Percentiles rank a stretch among this genome's conserved stretches.
phyloP scores from a whole-genome alignment of 2,329 filamentous ascomycete genomes.

The Scedosporium minutisporum region DNA sequence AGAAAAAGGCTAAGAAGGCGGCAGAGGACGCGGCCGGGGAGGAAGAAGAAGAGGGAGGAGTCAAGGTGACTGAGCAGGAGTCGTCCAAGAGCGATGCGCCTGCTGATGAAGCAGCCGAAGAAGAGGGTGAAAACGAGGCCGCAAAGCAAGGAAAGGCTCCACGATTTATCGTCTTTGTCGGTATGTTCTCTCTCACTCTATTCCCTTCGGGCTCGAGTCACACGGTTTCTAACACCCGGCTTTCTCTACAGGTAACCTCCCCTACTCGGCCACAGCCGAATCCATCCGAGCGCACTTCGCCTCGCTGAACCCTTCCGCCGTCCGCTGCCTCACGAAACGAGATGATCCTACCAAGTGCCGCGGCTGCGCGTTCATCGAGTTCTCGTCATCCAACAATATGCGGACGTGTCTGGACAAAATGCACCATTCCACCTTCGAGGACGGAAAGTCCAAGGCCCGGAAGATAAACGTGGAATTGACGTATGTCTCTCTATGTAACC shows the following conservation, averaged over 20 bases:
- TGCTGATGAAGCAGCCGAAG: conserved; percentile 16
- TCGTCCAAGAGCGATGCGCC: conserved; percentile 7
- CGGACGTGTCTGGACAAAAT: conserved; percentile 85
- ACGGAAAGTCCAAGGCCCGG: conserved; percentile 45
- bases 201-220: conserved; percentile 10
- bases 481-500: conserved; percentile 34
- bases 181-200: conserved; percentile 26
- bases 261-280: conserved; percentile 66
- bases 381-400: conserved; percentile 78
- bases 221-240: conserved; percentile 21
- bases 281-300: conserved; percentile 68
- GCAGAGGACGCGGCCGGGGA: conserved; percentile 9
- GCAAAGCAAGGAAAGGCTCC: conserved; percentile 24
- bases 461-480: conserved; percentile 92
- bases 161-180: conserved; percentile 72
- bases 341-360: conserved; percentile 53
- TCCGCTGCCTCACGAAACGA: conserved; percentile 66
- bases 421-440: conserved; percentile 71
- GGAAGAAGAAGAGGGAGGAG: conserved; percentile 14
- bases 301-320: conserved; percentile 57
- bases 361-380: conserved; percentile 83
- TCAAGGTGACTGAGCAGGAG: conserved; percentile 10
- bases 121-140: conserved; percentile 15
- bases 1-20: conserved; percentile 21
- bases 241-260: conserved; percentile 62